phyloP scores from a whole-genome alignment of 371 early-diverging fungal species.

The Dentiscutata heterogama region DNA sequence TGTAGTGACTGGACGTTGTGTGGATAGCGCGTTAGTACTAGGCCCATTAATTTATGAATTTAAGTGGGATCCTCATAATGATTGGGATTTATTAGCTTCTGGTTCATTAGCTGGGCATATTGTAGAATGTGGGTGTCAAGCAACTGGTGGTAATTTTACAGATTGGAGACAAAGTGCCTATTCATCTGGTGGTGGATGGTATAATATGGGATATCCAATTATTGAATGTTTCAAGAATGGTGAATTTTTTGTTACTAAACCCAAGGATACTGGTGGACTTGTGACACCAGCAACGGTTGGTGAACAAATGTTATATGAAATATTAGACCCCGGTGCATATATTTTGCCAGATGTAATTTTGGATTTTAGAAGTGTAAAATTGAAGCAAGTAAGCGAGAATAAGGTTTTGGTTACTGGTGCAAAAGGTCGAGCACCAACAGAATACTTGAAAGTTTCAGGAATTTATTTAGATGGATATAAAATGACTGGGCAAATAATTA shows the following conservation, averaged over 20 bases:
- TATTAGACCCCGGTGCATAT: slow-evolving; percentile 76
- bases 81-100: slow-evolving; percentile 73
- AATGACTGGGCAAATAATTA: slow-evolving; percentile 70
- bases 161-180: slow-evolving; percentile 75
- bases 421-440: slow-evolving; percentile 73
- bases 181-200: slow-evolving; percentile 70
- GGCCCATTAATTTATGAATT: slow-evolving; percentile 70
- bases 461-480: slow-evolving; percentile 78
- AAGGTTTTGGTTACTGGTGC: slow-evolving; percentile 75
- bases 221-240: slow-evolving; percentile 71
- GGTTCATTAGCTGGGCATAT: slow-evolving; percentile 81
- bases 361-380: slow-evolving; percentile 71
- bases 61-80: slow-evolving; percentile 62
- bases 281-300: slow-evolving; percentile 73
- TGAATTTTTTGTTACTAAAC: slow-evolving; percentile 75
- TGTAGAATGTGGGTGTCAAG: slow-evolving; percentile 82
- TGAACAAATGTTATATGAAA: slow-evolving; percentile 80
- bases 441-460: slow-evolving; percentile 74
- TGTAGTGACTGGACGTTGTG: slow-evolving; percentile 80
- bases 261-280: slow-evolving; percentile 75
- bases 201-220: slow-evolving; percentile 82
- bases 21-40: slow-evolving; percentile 74
- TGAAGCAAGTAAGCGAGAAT: slow-evolving; percentile 66
- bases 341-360: slow-evolving; percentile 79
- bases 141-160: slow-evolving; percentile 83